A percentile compares a stretch with the other conserved stretches of the same genome.
Conservation (phyloP, 345 rosid species). For the Ceriops decandra region DNA sequence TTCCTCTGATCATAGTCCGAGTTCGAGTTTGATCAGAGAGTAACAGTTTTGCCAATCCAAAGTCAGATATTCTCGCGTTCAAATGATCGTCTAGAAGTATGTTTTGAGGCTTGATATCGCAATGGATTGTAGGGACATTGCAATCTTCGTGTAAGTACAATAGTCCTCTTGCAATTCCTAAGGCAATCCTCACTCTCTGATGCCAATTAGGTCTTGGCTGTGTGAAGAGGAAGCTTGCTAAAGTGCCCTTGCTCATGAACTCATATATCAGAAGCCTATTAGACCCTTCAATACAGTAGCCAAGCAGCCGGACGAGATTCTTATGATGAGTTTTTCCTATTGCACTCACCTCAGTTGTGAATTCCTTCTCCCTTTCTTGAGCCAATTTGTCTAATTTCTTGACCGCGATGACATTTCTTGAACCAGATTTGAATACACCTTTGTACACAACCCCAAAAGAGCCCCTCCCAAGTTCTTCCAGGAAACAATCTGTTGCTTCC, state of each 20-base stretch:
- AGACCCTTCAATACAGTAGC: constrained; percentile 17
- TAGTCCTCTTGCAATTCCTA: constrained; percentile 16
- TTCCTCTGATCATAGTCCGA: too few relatives aligned
- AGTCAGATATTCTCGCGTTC: constrained; percentile 15
- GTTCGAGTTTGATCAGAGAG: too few relatives aligned
- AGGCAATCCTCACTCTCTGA: constrained; percentile 10
- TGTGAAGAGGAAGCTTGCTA: constrained; percentile 6
- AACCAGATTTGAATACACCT: constrained; percentile 17
- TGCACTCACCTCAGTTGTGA: constrained; percentile 28
- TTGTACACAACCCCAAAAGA: constrained; percentile 34
- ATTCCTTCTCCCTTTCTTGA: constrained; percentile 24
- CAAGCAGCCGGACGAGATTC: constrained; percentile 18
- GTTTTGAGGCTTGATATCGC: constrained; percentile 26
- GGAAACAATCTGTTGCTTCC: constrained; percentile 25
- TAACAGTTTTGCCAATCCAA: constrained; percentile 18
- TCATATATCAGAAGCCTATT: constrained; percentile 8
- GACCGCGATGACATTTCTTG: constrained; percentile 19
- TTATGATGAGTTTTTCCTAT: constrained; percentile 21
- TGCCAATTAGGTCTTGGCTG: constrained; percentile 8
- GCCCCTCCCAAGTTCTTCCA: constrained; percentile 34
- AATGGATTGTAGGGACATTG: constrained; percentile 16
- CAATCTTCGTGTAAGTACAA: constrained; percentile 18
- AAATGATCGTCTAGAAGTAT: constrained; percentile 11
- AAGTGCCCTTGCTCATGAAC: constrained; percentile 15
- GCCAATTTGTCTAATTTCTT: constrained; percentile 28